Conservation (phyloP, 1,284 basidiomycete species). For the Melampsora occidentalis region DNA sequence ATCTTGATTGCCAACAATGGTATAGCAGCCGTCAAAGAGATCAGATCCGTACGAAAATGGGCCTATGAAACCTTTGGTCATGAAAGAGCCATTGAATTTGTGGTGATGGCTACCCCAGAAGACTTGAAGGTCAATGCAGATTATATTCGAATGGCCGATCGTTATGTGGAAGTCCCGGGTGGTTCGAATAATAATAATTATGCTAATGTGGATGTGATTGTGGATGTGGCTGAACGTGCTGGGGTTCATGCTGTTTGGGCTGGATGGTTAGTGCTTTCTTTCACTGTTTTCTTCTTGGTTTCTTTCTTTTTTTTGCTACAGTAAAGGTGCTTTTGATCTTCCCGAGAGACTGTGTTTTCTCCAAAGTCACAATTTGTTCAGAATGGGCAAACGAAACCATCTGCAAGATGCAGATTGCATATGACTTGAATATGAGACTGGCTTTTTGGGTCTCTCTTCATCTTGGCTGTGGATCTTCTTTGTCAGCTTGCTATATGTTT, state of each 20-base stretch:
- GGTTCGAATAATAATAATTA: constrained; percentile 99
- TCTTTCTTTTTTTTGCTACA: neutral
- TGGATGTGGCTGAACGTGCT: constrained; percentile 93
- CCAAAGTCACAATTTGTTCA: too few species aligned
- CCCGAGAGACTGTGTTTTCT: too few species aligned
- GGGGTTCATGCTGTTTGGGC: constrained; percentile 99
- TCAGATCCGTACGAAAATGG: constrained; percentile 98
- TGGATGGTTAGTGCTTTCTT: constrained; percentile 67
- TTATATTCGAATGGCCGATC: constrained; percentile 99
- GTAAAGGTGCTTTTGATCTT: neutral
- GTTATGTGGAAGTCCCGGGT: constrained; percentile 97
- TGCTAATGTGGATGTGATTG: constrained; percentile 98
- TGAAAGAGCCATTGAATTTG: constrained; percentile 95
- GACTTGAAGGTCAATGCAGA: constrained; percentile 98
- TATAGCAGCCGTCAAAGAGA: constrained; percentile 99
- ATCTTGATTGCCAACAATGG: constrained; percentile 96
- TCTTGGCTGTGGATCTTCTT: too few species aligned
- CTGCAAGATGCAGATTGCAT: too few species aligned
- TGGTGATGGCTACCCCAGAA: constrained; percentile 99
- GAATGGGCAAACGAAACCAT: too few species aligned
- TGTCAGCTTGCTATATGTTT: too few species aligned
- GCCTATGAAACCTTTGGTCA: constrained; percentile 98
- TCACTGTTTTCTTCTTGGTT: neutral
- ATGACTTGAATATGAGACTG: too few species aligned
- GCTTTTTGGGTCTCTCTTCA: too few species aligned